Evolutionary conservation across 345 rosid species (phyloP).

Genomic region (Aethionema arabicum): DNA sequence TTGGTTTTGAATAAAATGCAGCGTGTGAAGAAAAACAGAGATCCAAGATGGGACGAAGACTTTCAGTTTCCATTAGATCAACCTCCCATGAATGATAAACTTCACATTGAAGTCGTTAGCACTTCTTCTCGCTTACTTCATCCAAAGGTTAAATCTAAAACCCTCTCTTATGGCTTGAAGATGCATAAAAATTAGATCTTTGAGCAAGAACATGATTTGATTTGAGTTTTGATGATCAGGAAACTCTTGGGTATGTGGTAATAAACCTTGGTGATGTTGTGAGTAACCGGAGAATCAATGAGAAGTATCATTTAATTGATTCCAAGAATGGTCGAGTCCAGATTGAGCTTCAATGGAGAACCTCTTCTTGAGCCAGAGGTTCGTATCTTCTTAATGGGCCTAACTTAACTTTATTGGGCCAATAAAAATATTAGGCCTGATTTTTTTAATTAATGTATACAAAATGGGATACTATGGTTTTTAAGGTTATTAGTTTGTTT

Average conservation of each 20-base stretch:
- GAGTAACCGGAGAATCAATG: constrained; percentile 71
- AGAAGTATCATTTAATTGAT: constrained; percentile 81
- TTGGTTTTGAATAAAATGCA: constrained; percentile 29
- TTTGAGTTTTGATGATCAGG: constrained; percentile 41
- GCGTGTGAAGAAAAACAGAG: constrained; percentile 81
- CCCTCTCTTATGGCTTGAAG: background rate
- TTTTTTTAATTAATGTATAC: too few species aligned
- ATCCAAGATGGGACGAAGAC: constrained; percentile 94
- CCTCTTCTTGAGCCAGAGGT: constrained; percentile 43
- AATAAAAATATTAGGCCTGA: too few species aligned
- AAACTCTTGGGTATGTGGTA: constrained; percentile 64
- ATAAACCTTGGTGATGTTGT: constrained; percentile 72
- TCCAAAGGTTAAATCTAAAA: constrained; percentile 59
- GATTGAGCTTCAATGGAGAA: constrained; percentile 88
- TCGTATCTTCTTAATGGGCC: background rate
- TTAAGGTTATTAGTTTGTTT: too few species aligned
- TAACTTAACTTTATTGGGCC: too few species aligned
- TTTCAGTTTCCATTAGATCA: constrained; percentile 78
- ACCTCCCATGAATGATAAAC: constrained; percentile 70
- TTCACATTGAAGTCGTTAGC: constrained; percentile 83
- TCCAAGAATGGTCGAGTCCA: constrained; percentile 83
- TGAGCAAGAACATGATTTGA: constrained; percentile 11
- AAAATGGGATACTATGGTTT: too few species aligned
- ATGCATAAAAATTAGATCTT: background rate
- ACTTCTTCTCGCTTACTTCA: constrained; percentile 69